Conservation (phyloP, 257 asterid genomes). For the Solanum raphanifolium region DNA sequence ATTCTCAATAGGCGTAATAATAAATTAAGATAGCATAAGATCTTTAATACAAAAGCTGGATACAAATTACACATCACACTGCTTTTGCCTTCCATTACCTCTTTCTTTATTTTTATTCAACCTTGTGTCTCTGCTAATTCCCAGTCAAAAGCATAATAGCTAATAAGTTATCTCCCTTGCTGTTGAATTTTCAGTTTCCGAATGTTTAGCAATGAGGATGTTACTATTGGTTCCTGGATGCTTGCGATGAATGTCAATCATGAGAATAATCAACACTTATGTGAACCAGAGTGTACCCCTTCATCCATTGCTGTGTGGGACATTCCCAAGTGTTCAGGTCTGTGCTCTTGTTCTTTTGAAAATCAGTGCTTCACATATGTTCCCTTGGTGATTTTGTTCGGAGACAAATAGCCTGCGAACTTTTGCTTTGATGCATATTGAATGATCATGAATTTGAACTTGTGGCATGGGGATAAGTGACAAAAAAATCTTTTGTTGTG, state of each 20-base stretch:
- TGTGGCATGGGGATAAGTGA: background rate
- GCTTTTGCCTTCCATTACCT: background rate
- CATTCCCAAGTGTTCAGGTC: slow-evolving; percentile 98
- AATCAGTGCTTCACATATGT: background rate
- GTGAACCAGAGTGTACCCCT: slow-evolving; percentile 59
- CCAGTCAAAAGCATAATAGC: background rate
- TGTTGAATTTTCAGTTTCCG: slow-evolving; percentile 56
- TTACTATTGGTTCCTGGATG: slow-evolving; percentile 99
- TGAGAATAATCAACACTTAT: slow-evolving; percentile 60
- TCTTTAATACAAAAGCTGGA: background rate
- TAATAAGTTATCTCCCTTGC: background rate
- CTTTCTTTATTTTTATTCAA: background rate
- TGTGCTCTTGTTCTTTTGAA: background rate
- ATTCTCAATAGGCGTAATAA: background rate
- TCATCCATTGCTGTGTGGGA: slow-evolving; percentile 96
- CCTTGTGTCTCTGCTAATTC: background rate
- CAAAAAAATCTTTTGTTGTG: background rate
- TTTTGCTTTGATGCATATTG: background rate
- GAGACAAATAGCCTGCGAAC: background rate
- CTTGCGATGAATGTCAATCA: slow-evolving; percentile 95
- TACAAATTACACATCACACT: background rate
- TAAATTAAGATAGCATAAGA: background rate
- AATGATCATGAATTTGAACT: background rate
- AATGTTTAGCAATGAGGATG: slow-evolving; percentile 98
- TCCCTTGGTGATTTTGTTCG: background rate